A percentile compares a stretch with the other conserved stretches of the same genome.
Conservation (phyloP, 257 asterid species). For the Solanum virginianum region DNA sequence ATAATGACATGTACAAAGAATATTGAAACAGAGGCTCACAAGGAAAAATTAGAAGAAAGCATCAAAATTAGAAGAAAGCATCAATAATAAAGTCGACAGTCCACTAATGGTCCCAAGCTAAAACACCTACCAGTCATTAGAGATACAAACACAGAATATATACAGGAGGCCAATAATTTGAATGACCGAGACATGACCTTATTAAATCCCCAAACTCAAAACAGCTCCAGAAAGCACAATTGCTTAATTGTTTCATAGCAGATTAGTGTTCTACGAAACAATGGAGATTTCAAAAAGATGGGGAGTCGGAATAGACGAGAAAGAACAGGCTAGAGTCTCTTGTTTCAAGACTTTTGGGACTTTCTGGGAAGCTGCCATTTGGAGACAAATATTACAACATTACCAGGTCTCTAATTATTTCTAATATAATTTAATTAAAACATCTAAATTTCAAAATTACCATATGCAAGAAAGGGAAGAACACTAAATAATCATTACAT, state of each 20-base stretch:
- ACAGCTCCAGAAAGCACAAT: not conserved
- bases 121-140: not conserved
- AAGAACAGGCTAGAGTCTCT: not conserved
- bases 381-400: not conserved
- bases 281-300: not conserved
- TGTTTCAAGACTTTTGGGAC: not conserved
- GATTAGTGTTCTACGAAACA: not conserved
- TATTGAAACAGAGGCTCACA: not conserved
- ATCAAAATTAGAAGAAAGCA: not conserved
- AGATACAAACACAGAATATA: not conserved
- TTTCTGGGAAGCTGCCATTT: not conserved
- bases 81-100: not conserved
- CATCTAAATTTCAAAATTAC: not conserved
- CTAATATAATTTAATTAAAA: not conserved
- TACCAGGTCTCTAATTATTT: not conserved
- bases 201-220: not conserved
- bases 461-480: not conserved
- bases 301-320: not conserved
- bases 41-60: not conserved
- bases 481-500: not conserved
- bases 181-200: not conserved
- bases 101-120: not conserved
- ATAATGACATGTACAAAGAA: not conserved
- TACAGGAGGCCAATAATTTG: not conserved
- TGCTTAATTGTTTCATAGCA: not conserved